phyloP scores from a whole-genome alignment of 148 eudicot genomes.

The Dysphania ambrosioides region DNA sequence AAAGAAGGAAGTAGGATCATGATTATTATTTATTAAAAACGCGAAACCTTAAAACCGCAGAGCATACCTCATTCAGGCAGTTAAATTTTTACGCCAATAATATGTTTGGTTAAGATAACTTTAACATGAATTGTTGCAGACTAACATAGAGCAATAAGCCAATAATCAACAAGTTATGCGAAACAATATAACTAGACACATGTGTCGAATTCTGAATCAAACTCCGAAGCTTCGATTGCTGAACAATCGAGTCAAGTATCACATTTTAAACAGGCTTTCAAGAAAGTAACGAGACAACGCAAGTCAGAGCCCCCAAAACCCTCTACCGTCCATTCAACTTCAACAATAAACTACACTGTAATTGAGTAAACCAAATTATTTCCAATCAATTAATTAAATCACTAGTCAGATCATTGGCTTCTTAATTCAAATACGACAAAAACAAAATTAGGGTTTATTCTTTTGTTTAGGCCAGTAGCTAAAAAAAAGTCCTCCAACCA shows the following conservation, averaged over 20 bases:
- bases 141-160: neutral
- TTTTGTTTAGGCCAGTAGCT: too few species aligned
- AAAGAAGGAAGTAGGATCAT: neutral
- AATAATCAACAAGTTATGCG: too few species aligned
- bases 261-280: neutral
- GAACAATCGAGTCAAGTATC: neutral
- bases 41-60: too few species aligned
- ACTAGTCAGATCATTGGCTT: neutral
- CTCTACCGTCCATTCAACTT: neutral
- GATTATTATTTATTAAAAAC: too few species aligned
- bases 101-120: too few species aligned
- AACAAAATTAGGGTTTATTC: constrained; percentile 11
- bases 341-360: neutral
- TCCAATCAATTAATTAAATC: too few species aligned
- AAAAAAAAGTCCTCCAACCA: too few species aligned
- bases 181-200: neutral
- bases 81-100: neutral
- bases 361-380: neutral
- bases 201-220: neutral
- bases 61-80: neutral
- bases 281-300: neutral
- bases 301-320: neutral
- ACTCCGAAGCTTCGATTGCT: neutral
- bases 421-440: too few species aligned
- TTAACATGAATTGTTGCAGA: too few species aligned